A percentile compares a stretch with the other conserved stretches of the same genome.
These are phyloP conservation scores for Tolypocladium album DNA, from an alignment of 2,329 filamentous ascomycete species.

Conservation along the genomic window DNA sequence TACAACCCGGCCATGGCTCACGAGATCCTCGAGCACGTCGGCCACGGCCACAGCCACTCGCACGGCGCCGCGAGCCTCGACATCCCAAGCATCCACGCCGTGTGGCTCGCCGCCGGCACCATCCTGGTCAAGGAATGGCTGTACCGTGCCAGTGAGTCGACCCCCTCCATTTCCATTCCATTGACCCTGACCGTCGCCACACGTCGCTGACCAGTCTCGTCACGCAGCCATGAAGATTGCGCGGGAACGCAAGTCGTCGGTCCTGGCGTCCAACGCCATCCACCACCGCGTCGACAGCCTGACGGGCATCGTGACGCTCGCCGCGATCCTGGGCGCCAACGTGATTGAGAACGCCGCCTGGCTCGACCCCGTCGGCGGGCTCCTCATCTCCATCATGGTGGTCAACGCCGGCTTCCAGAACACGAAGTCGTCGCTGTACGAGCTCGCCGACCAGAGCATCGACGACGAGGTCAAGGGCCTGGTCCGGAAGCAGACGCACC, in stretches of 20 bases:
- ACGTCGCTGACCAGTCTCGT: not conserved
- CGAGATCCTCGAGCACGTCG: slow-evolving; percentile 48
- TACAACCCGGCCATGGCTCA: slow-evolving; percentile 61
- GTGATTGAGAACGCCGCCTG: slow-evolving; percentile 75
- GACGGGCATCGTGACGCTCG: slow-evolving; percentile 85
- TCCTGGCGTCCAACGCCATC: slow-evolving; percentile 89
- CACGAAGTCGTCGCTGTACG: slow-evolving; percentile 68
- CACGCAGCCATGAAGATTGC: slow-evolving; percentile 83
- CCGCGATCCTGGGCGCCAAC: slow-evolving; percentile 84
- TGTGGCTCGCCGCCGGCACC: slow-evolving; percentile 84
- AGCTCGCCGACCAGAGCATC: slow-evolving; percentile 83
- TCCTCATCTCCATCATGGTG: slow-evolving; percentile 89
- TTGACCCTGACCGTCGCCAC: slow-evolving; percentile 5
- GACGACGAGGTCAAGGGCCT: slow-evolving; percentile 72
- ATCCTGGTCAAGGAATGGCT: slow-evolving; percentile 95
- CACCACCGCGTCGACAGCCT: slow-evolving; percentile 95
- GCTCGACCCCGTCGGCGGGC: slow-evolving; percentile 87
- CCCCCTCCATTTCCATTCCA: not conserved
- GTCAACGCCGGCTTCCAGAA: slow-evolving; percentile 84
- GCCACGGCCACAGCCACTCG: slow-evolving; percentile 58
- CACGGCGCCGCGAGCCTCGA: slow-evolving; percentile 35
- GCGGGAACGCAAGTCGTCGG: slow-evolving; percentile 84
- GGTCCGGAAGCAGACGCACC: slow-evolving; percentile 54
- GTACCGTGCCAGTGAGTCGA: slow-evolving; percentile 85
- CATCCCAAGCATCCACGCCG: slow-evolving; percentile 79